Conservation (phyloP, 208 protist genomes). For the Angomonas deanei region DNA sequence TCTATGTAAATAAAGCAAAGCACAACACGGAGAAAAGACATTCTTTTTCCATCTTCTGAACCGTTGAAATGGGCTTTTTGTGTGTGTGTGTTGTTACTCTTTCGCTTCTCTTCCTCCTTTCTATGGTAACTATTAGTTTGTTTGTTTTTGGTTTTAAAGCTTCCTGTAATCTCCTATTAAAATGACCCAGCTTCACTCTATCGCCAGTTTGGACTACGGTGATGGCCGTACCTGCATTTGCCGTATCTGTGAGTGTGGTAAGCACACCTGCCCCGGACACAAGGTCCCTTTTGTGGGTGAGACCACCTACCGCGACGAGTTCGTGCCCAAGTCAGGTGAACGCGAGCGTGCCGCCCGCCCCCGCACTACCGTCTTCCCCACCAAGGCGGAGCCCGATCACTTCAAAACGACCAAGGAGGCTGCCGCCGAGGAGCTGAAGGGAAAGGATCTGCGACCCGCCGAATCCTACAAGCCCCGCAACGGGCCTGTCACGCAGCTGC, state of each 20-base stretch:
- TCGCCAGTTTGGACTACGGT: conserved; percentile 85
- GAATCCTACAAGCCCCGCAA: conserved; percentile 83
- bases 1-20: conserved; percentile 6
- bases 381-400: conserved; percentile 78
- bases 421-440: conserved; percentile 71
- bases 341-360: conserved; percentile 33
- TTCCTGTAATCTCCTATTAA: conserved; percentile 2
- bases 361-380: conserved; percentile 47
- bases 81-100: too few relatives aligned
- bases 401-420: conserved; percentile 88
- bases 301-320: conserved; percentile 85
- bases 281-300: conserved; percentile 78
- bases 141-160: neutral
- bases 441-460: conserved; percentile 66
- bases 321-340: conserved; percentile 71
- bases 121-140: neutral
- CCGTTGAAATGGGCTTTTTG: too few relatives aligned
- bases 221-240: conserved; percentile 86
- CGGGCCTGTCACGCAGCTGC: conserved; percentile 39
- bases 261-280: conserved; percentile 75
- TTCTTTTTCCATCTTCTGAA: too few relatives aligned
- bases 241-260: conserved; percentile 83
- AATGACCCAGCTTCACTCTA: conserved; percentile 81
- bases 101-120: neutral
- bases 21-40: conserved; percentile 4